Evolutionary conservation across 1,284 basidiomycete genomes (phyloP), one percentile per base, ranked within the genome.

Genomic region (Cryptococcus sp.): DNA sequence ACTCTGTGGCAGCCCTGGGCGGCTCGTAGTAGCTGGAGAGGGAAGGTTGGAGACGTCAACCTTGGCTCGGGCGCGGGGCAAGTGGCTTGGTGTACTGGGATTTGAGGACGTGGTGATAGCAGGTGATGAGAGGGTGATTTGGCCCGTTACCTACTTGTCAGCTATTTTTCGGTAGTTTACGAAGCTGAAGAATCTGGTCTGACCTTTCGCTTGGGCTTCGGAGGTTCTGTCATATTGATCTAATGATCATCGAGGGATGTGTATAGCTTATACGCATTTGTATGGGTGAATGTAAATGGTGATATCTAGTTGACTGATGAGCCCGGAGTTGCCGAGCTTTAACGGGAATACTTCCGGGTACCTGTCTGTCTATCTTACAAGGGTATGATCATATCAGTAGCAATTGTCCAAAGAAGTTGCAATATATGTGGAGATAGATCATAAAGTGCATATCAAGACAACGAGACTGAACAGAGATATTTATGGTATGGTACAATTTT

Each of bases 81-180:
- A 16, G 44, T 16, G 24, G 21, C 36, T 39, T 39, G 28, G 28
- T 28, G 28, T 28, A 5, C 5, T 5, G 11, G 28, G 28, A 11
- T 28, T 28, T 28, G 28, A 28, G 28, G 36, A 7, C 14, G 46
- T 44, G 13, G 43, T 28, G 11, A 43, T 11, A 25, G 47, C 31
- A 14, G 50, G 40, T 14, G 46, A 25, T 3, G 37, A 28, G n/a
- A 45, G 24, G 22, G 50, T 39, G 42, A 52, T 49, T 21, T 51
- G 50, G 10, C 49, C 43, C 19, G 54, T 34, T 10, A 55, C 54
- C 54, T 55, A 19, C 36, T 39, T n/a, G 18, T 39, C 36, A 39
- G 36, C 36, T 39, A 16, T 16, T 4, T 14, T 14, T 7, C 5
- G 7, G 4, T 14, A 7, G 18, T 4, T 14, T 4, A 39, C 36